Evolutionary conservation across 2,329 filamentous ascomycete species (phyloP).

Genomic region (Neofusicoccum sp.): DNA sequence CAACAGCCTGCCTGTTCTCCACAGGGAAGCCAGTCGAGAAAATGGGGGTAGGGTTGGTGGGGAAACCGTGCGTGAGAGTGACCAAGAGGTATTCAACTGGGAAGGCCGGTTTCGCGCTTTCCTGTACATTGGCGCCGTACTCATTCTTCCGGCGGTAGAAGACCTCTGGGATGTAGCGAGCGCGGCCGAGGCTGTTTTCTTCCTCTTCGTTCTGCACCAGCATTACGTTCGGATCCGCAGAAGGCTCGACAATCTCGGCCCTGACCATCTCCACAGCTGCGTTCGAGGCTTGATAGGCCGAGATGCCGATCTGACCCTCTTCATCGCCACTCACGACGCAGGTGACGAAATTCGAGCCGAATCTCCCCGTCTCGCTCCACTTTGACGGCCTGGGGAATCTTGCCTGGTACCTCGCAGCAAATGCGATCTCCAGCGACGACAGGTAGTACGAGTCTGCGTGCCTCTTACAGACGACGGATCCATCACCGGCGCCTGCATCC

Average conservation of each 20-base stretch:
- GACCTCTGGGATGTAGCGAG: conserved; percentile 93
- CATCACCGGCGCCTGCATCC: conserved; percentile 78
- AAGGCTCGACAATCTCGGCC: conserved; percentile 92
- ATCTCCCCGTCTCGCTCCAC: conserved; percentile 93
- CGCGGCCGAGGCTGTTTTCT: conserved; percentile 68
- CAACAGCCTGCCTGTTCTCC: conserved; percentile 86
- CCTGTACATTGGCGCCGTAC: conserved; percentile 92
- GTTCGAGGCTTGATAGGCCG: conserved; percentile 93
- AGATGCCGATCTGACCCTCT: conserved; percentile 82
- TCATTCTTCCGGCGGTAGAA: conserved; percentile 97
- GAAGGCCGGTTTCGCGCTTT: conserved; percentile 95
- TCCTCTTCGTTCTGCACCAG: conserved; percentile 92
- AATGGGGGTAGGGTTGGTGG: conserved; percentile 72
- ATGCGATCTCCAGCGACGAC: conserved; percentile 87
- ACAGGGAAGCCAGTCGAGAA: conserved; percentile 84
- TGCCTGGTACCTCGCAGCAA: conserved; percentile 85
- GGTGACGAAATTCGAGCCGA: conserved; percentile 96
- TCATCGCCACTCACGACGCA: conserved; percentile 95
- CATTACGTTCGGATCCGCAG: conserved; percentile 90
- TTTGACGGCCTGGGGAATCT: conserved; percentile 88
- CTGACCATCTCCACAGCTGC: conserved; percentile 96
- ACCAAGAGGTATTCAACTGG: conserved; percentile 96
- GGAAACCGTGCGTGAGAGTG: conserved; percentile 95
- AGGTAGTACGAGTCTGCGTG: conserved; percentile 95
- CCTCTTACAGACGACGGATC: conserved; percentile 89